Evolutionary conservation across 208 protist species (phyloP), one percentile per base, ranked within the genome.

Genomic region (Trypanosoma melophagium): DNA sequence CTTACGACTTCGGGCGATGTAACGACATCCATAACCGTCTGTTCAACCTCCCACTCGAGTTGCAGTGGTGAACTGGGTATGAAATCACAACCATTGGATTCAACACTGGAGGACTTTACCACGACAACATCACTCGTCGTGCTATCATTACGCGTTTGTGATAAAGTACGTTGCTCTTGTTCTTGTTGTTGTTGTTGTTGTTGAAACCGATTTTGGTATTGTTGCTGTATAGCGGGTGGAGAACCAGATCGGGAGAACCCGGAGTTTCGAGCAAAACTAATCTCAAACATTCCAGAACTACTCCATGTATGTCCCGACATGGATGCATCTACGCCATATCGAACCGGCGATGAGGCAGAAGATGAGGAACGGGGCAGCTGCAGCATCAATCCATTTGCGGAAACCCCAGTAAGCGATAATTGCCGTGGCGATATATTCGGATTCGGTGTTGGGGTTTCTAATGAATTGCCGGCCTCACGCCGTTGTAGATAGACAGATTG

Each of bases 401-500:
- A n/a, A n/a, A n/a, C n/a, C n/a, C n/a, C n/a, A n/a, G n/a, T n/a
- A n/a, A n/a, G n/a, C n/a, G n/a, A n/a, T n/a, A n/a, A n/a, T n/a
- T n/a, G n/a, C n/a, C n/a, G n/a, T n/a, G n/a, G n/a, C n/a, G n/a
- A n/a, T n/a, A n/a, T n/a, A n/a, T n/a, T n/a, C n/a, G n/a, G n/a
- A n/a, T n/a, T n/a, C n/a, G 24, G 59, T 41, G 59, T 21, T 21
- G 52, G 19, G 0, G 54, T 64, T 49, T 38, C 54, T 38, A 16
- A 65, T 17, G 13, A 50, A 50, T 35, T 74, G 66, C 58, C 66
- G 19, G 35, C 60, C 42, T 55, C 75, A 14, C 45, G 55, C 61
- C 21, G 67, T 17, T 7, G 57, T 57, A 44, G 61, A 59, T 14
- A 65, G 21, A 16, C 60, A 44, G 63, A 74, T 38, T 40, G 55